Evolutionary conservation across 2,329 filamentous ascomycete genomes (phyloP), one percentile per base, ranked within the genome.

Genomic region (Colletotrichum simmondsii): DNA sequence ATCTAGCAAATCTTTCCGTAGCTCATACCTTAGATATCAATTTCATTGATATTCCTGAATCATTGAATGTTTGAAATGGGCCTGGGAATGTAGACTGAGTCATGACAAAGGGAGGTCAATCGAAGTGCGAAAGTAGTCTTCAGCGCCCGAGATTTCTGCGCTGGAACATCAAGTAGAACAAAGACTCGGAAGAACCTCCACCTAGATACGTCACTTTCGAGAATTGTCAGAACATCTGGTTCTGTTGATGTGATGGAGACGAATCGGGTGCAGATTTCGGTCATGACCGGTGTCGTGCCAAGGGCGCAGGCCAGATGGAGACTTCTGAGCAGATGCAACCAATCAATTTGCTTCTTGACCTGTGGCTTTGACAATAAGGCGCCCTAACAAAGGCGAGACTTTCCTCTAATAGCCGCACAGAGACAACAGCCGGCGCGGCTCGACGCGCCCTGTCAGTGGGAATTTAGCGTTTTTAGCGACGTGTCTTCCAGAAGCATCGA

Each of bases 291-390:
- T 70, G 70, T 72, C 70, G 65, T 65, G 32, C 30, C 28, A 70
- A 72, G 67, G 70, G 70, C 70, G 66, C 26, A 57, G 56, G 11
- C 4, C 10, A 4, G 11, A 22, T 65, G 60, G 54, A 53, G 70
- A 35, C 70, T 22, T 6, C 1, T 22, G 2, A n/a, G 5, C 5
- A 7, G 5, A 24, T 4, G 6, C 62, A 24, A 49, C 59, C 59
- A 60, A 65, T 30, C 16, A 61, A 6, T 35, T 60, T 35, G 26
- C 54, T 28, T 52, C 58, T 65, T 30, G 60, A 70, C 60, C 66
- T 67, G 53, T 72, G 61, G 56, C 60, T 37, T 70, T 65, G 66
- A 61, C 70, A 72, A 56, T 26, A 65, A 54, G 70, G 56, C 70
- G 70, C 49, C 32, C 19, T 6, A 26, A 54, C 30, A 35, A 52